Percentiles rank a stretch among this genome's conserved stretches.
Conservation (phyloP, 2,329 filamentous ascomycete genomes). For the Penicillium sp. region DNA sequence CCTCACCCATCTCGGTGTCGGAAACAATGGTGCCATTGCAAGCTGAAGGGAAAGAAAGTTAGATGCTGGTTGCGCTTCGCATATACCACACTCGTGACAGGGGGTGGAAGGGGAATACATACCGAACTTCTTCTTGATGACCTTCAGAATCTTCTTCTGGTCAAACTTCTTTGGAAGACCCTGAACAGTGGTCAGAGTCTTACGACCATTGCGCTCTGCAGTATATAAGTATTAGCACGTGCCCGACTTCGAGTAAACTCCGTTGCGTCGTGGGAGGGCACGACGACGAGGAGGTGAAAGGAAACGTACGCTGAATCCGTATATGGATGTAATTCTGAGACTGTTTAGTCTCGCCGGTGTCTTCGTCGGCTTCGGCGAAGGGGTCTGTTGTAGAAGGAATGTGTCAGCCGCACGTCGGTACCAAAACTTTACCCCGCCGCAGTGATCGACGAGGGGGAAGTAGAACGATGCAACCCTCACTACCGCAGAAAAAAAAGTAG, state of each 20-base stretch:
- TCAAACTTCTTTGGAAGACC: conserved; percentile 98
- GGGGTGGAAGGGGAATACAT: conserved; percentile 40
- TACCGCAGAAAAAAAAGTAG: not conserved
- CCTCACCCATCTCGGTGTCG: conserved; percentile 96
- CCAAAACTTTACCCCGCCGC: conserved; percentile 43
- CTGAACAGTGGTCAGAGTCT: conserved; percentile 99
- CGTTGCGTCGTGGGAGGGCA: not conserved
- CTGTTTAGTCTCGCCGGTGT: conserved; percentile 93
- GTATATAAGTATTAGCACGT: conserved; percentile 25
- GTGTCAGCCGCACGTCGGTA: conserved; percentile 39
- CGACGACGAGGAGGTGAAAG: not conserved
- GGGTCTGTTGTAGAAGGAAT: conserved; percentile 69
- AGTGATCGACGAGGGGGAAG: conserved; percentile 6
- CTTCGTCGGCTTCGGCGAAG: conserved; percentile 99
- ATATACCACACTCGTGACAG: no score
- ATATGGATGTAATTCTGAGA: conserved; percentile 99
- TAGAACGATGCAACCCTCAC: not conserved
- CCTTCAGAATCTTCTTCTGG: conserved; percentile 99
- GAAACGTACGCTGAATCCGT: conserved; percentile 90
- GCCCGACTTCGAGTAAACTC: not conserved
- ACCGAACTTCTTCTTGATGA: conserved; percentile 99
- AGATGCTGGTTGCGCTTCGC: not conserved
- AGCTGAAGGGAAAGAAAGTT: conserved; percentile 56
- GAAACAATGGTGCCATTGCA: conserved; percentile 99
- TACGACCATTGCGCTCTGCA: conserved; percentile 99